These are phyloP conservation scores for Andrographis paniculata DNA, from an alignment of 305 asterid species.

Conservation along the genomic window DNA sequence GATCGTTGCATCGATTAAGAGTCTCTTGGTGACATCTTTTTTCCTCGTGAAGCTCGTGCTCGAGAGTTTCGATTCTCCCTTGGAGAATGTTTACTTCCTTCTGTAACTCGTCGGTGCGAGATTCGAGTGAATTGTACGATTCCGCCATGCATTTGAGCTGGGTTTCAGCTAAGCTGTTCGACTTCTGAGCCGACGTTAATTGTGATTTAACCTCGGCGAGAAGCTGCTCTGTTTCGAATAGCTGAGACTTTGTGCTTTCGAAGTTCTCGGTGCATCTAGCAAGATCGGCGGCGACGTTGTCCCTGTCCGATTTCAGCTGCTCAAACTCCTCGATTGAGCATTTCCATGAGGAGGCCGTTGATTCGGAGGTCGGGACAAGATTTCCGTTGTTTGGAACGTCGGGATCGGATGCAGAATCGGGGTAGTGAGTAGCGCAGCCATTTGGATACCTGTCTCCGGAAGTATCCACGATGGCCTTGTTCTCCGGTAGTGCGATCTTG, in stretches of 20 bases:
- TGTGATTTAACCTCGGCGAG: constrained; percentile 71
- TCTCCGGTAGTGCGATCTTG: constrained; percentile 54
- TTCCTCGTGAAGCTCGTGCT: constrained; percentile 74
- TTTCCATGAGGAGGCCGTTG: constrained; percentile 10
- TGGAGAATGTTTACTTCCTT: constrained; percentile 64
- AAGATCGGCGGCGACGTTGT: constrained; percentile 52
- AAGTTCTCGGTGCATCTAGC: constrained; percentile 44
- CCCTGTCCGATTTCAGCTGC: constrained; percentile 61
- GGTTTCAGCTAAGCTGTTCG: constrained; percentile 79
- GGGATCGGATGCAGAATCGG: constrained; percentile 49
- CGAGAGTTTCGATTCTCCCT: constrained; percentile 50
- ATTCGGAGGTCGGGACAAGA: constrained; percentile 59
- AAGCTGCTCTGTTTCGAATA: constrained; percentile 58
- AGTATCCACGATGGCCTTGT: constrained; percentile 27
- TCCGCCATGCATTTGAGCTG: constrained; percentile 99
- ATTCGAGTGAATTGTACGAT: constrained; percentile 81
- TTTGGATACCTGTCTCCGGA: constrained; percentile 28
- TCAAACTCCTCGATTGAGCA: constrained; percentile 23
- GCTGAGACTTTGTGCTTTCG: constrained; percentile 51
- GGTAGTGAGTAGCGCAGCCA: constrained; percentile 35
- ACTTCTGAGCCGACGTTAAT: constrained; percentile 57
- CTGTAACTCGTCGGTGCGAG: constrained; percentile 70
- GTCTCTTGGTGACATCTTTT: constrained; percentile 50
- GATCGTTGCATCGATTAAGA: constrained; percentile 55
- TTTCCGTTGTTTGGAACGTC: constrained; percentile 49